Evolutionary conservation across 306 rosid genomes (phyloP).

Genomic region (Spatholobus suberectus): DNA sequence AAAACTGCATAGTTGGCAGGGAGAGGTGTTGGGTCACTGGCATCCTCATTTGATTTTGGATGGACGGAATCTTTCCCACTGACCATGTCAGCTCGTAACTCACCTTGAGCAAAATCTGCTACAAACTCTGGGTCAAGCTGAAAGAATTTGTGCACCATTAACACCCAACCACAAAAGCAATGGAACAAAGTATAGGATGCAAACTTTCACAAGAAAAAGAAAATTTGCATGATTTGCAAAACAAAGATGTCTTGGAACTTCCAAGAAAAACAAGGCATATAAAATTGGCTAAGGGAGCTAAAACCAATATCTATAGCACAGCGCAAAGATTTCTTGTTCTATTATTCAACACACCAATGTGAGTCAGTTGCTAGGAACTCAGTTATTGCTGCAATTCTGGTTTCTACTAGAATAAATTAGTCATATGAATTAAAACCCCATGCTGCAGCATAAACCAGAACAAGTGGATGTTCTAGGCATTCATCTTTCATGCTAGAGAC

Average conservation of each 20-base stretch:
- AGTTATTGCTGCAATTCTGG: background rate
- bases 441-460: constrained; percentile 1
- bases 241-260: background rate
- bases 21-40: constrained; percentile 45
- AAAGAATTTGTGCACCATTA: constrained; percentile 48
- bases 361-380: background rate
- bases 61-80: constrained; percentile 21
- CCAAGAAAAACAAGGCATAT: constrained; percentile 5
- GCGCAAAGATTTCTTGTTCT: background rate
- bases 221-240: background rate
- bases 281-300: background rate
- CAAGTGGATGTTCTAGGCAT: background rate
- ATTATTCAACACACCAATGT: background rate
- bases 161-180: constrained; percentile 16
- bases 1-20: constrained; percentile 71
- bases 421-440: background rate
- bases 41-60: constrained; percentile 50
- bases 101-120: constrained; percentile 75
- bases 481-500: background rate
- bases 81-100: constrained; percentile 59
- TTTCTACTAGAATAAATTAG: background rate
- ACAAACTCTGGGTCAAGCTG: constrained; percentile 83
- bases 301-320: constrained; percentile 10
- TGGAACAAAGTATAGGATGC: background rate
- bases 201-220: background rate